phyloP scores from a whole-genome alignment of 1,284 basidiomycete genomes.

The Leccinum fallax region DNA sequence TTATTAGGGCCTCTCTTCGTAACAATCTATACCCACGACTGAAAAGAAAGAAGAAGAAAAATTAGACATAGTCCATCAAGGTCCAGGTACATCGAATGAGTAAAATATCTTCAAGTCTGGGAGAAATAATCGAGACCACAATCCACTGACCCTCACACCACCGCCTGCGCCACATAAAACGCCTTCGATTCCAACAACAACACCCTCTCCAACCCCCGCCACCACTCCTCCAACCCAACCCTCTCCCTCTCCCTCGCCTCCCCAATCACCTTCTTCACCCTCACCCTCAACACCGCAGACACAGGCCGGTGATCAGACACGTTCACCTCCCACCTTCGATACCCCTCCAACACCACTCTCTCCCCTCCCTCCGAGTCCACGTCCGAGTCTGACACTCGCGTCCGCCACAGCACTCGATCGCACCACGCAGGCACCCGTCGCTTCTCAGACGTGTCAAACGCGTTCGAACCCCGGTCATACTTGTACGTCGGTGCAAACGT shows the following conservation, averaged over 20 bases:
- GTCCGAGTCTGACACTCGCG: slow-evolving; percentile 21
- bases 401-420: slow-evolving; percentile 89
- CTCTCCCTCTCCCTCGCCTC: slow-evolving; percentile 59
- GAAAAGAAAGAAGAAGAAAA: background rate
- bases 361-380: slow-evolving; percentile 35
- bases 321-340: slow-evolving; percentile 80
- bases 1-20: background rate
- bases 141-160: slow-evolving; percentile 17
- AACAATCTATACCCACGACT: background rate
- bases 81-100: background rate
- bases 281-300: slow-evolving; percentile 74
- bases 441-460: slow-evolving; percentile 91
- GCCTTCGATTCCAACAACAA: slow-evolving; percentile 52
- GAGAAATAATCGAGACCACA: background rate
- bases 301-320: slow-evolving; percentile 89
- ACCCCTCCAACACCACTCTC: slow-evolving; percentile 64
- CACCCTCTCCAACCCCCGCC: slow-evolving; percentile 59
- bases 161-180: slow-evolving; percentile 52
- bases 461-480: slow-evolving; percentile 78
- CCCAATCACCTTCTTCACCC: slow-evolving; percentile 70
- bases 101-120: background rate
- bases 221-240: slow-evolving; percentile 55
- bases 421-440: slow-evolving; percentile 93
- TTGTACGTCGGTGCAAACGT: slow-evolving; percentile 94
- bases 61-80: background rate